phyloP scores from a whole-genome alignment of 352 stramenopile genomes.

The Phytopythium kandeliae region DNA sequence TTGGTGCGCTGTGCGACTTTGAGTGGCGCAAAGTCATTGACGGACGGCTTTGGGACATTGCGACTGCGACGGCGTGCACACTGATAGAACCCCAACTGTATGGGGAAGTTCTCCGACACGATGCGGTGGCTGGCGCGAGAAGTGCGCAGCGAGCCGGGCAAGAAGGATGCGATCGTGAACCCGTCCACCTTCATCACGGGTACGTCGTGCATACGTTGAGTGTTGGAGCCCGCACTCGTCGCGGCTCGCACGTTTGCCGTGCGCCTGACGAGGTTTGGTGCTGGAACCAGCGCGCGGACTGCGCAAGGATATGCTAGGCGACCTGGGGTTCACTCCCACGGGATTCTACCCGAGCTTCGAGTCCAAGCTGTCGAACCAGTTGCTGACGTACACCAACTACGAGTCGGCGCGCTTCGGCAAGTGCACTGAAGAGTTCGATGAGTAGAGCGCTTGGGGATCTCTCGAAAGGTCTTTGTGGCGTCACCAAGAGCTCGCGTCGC shows the following conservation, averaged over 20 bases:
- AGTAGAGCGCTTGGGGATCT: too few relatives aligned
- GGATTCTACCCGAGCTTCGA: slow-evolving; percentile 43
- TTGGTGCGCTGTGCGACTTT: too few relatives aligned
- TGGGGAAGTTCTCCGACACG: slow-evolving; percentile 50
- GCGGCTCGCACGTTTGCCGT: too few relatives aligned
- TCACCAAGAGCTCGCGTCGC: too few relatives aligned
- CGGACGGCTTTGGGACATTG: too few relatives aligned
- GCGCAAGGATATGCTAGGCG: slow-evolving; percentile 40
- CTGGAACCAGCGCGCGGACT: slow-evolving; percentile 45
- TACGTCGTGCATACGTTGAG: slow-evolving; percentile 8
- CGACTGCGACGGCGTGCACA: too few relatives aligned
- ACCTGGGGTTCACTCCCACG: slow-evolving; percentile 42
- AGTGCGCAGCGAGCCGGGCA: slow-evolving; percentile 15
- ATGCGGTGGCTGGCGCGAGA: slow-evolving; percentile 48
- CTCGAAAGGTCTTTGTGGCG: too few relatives aligned
- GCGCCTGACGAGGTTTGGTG: too few relatives aligned
- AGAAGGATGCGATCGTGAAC: slow-evolving; percentile 34
- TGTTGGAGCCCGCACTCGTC: too few relatives aligned
- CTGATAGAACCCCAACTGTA: slow-evolving; percentile 41
- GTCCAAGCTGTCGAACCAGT: slow-evolving; percentile 59
- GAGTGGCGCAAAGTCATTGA: not conserved
- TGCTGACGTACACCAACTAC: slow-evolving; percentile 61
- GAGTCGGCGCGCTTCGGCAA: slow-evolving; percentile 36
- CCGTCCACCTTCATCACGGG: slow-evolving; percentile 52
- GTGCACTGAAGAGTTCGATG: slow-evolving; percentile 31